Evolutionary conservation across 2,329 filamentous ascomycete species (phyloP).

Genomic region (Neofusicoccum ribis): DNA sequence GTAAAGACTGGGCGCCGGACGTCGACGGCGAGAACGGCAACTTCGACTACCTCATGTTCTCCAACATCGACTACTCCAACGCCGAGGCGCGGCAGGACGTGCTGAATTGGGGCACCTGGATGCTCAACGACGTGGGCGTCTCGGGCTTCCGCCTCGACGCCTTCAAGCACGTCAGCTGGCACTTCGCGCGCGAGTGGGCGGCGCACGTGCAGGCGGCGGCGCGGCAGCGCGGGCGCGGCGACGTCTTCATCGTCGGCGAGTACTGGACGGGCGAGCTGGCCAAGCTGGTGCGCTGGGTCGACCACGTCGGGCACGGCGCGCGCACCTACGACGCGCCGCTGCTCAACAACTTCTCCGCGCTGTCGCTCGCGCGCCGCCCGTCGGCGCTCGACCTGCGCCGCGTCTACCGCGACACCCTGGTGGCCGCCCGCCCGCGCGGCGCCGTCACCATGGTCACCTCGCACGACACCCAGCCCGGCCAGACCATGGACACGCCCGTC

Average conservation of each 20-base stretch:
- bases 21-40: slow-evolving; percentile 69
- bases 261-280: slow-evolving; percentile 64
- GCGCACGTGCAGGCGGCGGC: slow-evolving; percentile 51
- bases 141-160: slow-evolving; percentile 70
- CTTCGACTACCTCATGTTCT: slow-evolving; percentile 70
- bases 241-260: slow-evolving; percentile 69
- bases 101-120: slow-evolving; percentile 67
- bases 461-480: slow-evolving; percentile 68
- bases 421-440: slow-evolving; percentile 53
- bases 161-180: slow-evolving; percentile 68
- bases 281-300: slow-evolving; percentile 58
- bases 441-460: slow-evolving; percentile 70
- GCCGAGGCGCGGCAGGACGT: slow-evolving; percentile 65
- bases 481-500: slow-evolving; percentile 63
- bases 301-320: slow-evolving; percentile 56
- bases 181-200: slow-evolving; percentile 67
- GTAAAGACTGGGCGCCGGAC: slow-evolving; percentile 64
- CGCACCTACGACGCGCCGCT: slow-evolving; percentile 68
- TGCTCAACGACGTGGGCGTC: slow-evolving; percentile 60
- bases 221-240: slow-evolving; percentile 42
- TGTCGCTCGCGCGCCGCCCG: slow-evolving; percentile 52
- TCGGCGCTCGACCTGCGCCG: slow-evolving; percentile 55
- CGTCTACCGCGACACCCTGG: slow-evolving; percentile 63
- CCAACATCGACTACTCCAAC: slow-evolving; percentile 62
- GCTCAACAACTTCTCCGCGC: slow-evolving; percentile 64